Evolutionary conservation across 345 rosid genomes (phyloP).

Genomic region (Syzygium grande): DNA sequence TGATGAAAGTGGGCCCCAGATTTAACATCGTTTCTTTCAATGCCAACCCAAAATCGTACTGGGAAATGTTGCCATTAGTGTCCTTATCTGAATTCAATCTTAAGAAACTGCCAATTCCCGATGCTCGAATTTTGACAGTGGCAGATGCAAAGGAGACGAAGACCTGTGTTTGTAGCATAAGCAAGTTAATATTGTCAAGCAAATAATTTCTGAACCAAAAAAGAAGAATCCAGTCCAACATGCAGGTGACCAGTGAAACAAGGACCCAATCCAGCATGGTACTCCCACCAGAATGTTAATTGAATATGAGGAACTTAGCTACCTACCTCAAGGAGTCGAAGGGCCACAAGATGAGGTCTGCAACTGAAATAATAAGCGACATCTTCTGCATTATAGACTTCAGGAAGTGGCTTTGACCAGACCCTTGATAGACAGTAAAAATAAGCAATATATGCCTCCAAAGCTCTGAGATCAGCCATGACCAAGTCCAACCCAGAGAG

Average conservation of each 20-base stretch:
- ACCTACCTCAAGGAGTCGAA: slow-evolving; percentile 83
- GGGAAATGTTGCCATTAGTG: slow-evolving; percentile 31
- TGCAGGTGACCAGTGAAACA: not conserved
- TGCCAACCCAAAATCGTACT: slow-evolving; percentile 60
- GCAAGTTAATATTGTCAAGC: not conserved
- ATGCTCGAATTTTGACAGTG: slow-evolving; percentile 52
- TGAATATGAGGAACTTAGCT: not conserved
- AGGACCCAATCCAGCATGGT: not conserved
- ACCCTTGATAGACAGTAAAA: slow-evolving; percentile 50
- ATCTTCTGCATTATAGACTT: slow-evolving; percentile 63
- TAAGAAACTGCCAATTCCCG: slow-evolving; percentile 21
- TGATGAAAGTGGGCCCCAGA: slow-evolving; percentile 94
- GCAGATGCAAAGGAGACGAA: slow-evolving; percentile 60
- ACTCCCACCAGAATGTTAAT: not conserved
- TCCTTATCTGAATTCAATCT: slow-evolving; percentile 25
- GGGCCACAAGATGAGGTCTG: slow-evolving; percentile 82
- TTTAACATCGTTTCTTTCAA: slow-evolving; percentile 80
- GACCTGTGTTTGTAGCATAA: slow-evolving; percentile 27
- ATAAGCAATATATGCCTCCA: slow-evolving; percentile 66
- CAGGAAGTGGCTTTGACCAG: slow-evolving; percentile 94
- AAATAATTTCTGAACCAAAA: not conserved
- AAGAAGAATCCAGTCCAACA: not conserved
- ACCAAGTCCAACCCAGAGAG: slow-evolving; percentile 76
- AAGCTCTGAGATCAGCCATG: slow-evolving; percentile 90
- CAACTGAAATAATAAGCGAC: slow-evolving; percentile 73